Percentiles rank a stretch among this genome's conserved stretches.
phyloP scores from a whole-genome alignment of 805 yeast genomes.

The Nematodospora valgi region DNA sequence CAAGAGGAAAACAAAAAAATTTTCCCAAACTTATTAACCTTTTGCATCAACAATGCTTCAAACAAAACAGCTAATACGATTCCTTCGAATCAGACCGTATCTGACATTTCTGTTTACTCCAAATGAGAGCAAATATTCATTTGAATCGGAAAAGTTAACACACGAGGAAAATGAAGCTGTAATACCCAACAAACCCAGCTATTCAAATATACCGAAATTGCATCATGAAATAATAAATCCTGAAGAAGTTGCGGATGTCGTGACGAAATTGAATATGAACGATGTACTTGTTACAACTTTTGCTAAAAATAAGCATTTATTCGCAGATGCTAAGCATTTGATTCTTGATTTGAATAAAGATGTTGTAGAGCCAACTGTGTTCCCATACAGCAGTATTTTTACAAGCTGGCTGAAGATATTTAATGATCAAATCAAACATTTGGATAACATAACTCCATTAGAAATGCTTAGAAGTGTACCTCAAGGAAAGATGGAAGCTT shows the following conservation, averaged over 20 bases:
- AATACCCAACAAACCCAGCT: slow-evolving; percentile 28
- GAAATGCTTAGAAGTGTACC: not conserved
- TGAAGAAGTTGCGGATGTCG: slow-evolving; percentile 29
- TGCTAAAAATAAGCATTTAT: slow-evolving; percentile 23
- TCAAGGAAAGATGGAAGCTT: not conserved
- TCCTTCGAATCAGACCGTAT: too few species aligned
- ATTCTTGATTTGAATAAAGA: not conserved
- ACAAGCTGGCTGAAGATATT: slow-evolving; percentile 28
- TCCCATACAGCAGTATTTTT: slow-evolving; percentile 26
- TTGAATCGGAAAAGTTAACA: slow-evolving; percentile 26
- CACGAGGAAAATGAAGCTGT: slow-evolving; percentile 29
- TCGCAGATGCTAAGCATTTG: slow-evolving; percentile 20
- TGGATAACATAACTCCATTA: slow-evolving; percentile 8
- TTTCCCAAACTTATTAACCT: too few species aligned
- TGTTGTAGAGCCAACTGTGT: slow-evolving; percentile 11
- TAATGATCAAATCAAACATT: slow-evolving; percentile 15
- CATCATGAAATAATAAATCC: slow-evolving; percentile 32
- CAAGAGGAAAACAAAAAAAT: too few species aligned
- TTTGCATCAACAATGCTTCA: too few species aligned
- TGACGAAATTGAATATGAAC: slow-evolving; percentile 24
- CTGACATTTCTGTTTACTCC: too few species aligned
- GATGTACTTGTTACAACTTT: slow-evolving; percentile 30
- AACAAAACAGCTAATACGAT: too few species aligned
- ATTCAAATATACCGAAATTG: slow-evolving; percentile 12
- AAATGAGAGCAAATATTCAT: slow-evolving; percentile 23